Base-by-base conservation (phyloP, 2,329 filamentous ascomycete genomes). In the Fusarium nanum region DNA sequence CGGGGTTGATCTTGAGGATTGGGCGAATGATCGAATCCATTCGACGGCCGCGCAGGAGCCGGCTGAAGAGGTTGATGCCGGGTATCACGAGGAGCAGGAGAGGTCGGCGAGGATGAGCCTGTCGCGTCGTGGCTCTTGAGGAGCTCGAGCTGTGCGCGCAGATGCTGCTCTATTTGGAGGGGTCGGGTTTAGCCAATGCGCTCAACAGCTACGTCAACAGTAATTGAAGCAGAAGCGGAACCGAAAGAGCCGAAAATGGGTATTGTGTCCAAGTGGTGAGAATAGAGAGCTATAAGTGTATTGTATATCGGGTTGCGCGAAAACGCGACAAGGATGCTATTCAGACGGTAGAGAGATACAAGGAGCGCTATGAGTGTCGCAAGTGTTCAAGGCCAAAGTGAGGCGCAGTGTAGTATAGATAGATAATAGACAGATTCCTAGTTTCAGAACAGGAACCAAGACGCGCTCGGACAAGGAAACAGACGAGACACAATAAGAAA, bases 1-100 rank as follows among this genome's bases (percentile, higher is more conserved):
- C 78, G 79, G 62, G 76, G 70, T 63, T 74, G 76, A 75, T 79
- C 80, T 74, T 77, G 78, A 23, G 55, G 73, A 58, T 77, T 75
- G 50, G 78, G 72, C 60, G 81, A 71, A 60, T 81, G 80, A 66
- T 80, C 81, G 78, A 85, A 85, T 76, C 83, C 84, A 83, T 85
- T 84, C 74, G 80, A 73, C 40, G 79, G 72, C 67, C 77, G 76
- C 68, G 77, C 70, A 65, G 73, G 69, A 48, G 73, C 70, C 22
- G 78, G 75, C 58, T 78, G 76, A 22, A 75, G 67, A 34, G 76
- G 68, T 49, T 74, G 73, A 63, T 73, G 71, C 52, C 74, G 77
- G 54, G 71, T 68, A 61, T 80, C 78, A 73, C 53, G 76, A 62
- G 75, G 64, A 60, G 66, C 70, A 67, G 67, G 66, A 57, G 72